Conservation (phyloP, 768 basidiomycete genomes). For the Pleurotus tuber-regium region DNA sequence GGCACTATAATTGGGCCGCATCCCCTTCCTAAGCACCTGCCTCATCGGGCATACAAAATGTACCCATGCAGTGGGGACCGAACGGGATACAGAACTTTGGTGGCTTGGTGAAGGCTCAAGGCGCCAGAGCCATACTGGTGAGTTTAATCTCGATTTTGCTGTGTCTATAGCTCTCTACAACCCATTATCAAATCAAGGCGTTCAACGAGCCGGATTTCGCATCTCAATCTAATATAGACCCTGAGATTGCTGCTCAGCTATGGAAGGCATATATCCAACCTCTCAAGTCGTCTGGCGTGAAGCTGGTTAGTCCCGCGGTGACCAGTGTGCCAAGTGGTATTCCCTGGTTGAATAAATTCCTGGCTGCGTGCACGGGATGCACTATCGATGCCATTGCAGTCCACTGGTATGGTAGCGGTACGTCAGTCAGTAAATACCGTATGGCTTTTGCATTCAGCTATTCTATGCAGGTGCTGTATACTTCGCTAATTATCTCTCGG, state of each 20-base stretch:
- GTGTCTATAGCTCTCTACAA: too few species aligned
- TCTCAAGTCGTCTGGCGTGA: slow-evolving; percentile 25
- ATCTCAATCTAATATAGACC: slow-evolving; percentile 30
- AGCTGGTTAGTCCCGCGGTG: slow-evolving; percentile 34
- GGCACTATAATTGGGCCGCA: slow-evolving; percentile 43
- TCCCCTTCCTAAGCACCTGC: slow-evolving; percentile 27
- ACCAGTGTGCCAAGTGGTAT: slow-evolving; percentile 28
- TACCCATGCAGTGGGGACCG: slow-evolving; percentile 39
- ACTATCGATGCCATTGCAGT: slow-evolving; percentile 33
- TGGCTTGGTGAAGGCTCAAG: slow-evolving; percentile 24
- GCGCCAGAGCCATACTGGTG: slow-evolving; percentile 39
- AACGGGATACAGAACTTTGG: slow-evolving; percentile 27
- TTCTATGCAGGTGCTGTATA: slow-evolving; percentile 30
- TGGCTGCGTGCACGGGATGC: slow-evolving; percentile 32
- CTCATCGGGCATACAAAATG: slow-evolving; percentile 28
- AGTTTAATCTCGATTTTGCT: not conserved
- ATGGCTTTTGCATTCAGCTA: slow-evolving; percentile 16
- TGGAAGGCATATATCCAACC: slow-evolving; percentile 37
- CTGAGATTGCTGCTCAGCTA: slow-evolving; percentile 27
- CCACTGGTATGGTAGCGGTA: slow-evolving; percentile 27
- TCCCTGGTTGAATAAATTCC: slow-evolving; percentile 31
- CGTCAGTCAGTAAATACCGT: not conserved
- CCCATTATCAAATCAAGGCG: slow-evolving; percentile 21
- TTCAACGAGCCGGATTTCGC: slow-evolving; percentile 36
- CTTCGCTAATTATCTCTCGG: slow-evolving; percentile 32